Evolutionary conservation across 352 stramenopile species (phyloP), one percentile per base, ranked within the genome.

Genomic region (Phytophthora pseudosyringae): DNA sequence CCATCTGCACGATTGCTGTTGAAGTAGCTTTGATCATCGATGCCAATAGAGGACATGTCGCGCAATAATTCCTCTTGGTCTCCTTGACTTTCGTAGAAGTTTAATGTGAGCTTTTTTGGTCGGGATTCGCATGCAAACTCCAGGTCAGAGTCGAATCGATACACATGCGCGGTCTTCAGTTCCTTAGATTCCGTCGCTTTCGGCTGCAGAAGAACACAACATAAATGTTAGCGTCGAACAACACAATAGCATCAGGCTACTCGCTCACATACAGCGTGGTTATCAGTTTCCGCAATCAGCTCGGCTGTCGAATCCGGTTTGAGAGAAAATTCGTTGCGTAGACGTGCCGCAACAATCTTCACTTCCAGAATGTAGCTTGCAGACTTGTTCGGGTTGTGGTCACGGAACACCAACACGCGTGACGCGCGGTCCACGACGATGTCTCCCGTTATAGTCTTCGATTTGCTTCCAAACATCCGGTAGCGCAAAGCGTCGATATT

Each of bases 351-450:
- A n/a, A 94, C 78, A 18, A 96, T 75, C 41, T 94, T 94, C 4
- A 96, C 86, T 67, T 96, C 88, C 10, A 96, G 58, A 11, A 91
- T 81, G 55, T 90, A 96, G 29, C 75, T 82, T 11, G 86, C 81
- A 13, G 78, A 64, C 6, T 66, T 76, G 41, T 90, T 70, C 15
- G 63, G 59, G 40, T 83, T 81, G 13, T 89, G 73, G 28, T 94
- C 81, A 8, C 81, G 83, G 58, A 96, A 94, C 18, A 95, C 75
- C 12, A 96, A 68, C 4, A 94, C 84, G 1, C 88, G 83, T 6
- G 88, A 96, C 5, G 88, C 91, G 11, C 81, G 75, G 38, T 94
- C 80, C 1, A 96, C 78, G 1, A 90, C 64, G 60, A 96, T 93
- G 41, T 94, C 84, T 3, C 84, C 88, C 4, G 83, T 80, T 0